Evolutionary conservation across 129 eudicot species (phyloP), one percentile per base, ranked within the genome.

Genomic region (Chrysanthemum seticuspe): DNA sequence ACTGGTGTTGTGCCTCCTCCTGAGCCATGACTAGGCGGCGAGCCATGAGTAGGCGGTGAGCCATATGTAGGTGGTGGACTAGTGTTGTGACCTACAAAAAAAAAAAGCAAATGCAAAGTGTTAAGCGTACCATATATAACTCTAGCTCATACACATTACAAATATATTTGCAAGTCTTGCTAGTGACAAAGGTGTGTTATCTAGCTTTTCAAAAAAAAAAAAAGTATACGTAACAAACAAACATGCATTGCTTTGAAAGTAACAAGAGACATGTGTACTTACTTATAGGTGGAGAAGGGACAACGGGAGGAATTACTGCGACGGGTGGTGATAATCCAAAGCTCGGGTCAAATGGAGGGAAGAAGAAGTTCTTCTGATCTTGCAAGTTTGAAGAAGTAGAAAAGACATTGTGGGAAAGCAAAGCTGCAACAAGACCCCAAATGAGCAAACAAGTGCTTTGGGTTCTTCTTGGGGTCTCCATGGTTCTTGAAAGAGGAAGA

Each of bases 331-430:
- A 85, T 48, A 68, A 66, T 61, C 64, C 80, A 3, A 69, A 11
- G 74, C 54, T 45, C 0, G 89, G 91, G 84, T 40, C 45, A 40
- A 82, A 29, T 4, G 84, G 85, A 59, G 92, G 75, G 34, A 77
- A 36, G 71, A 50, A 85, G 79, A 78, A 81, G 87, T 57, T 87
- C 80, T 90, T 87, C 70, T 87, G 84, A 71, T 85, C 85, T 16
- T 73, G 74, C 57, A 87, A 72, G 15, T 80, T 16, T 9, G 91
- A 86, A n/a, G 71, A 29, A 50, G 63, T 88, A 29, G 80, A 83
- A 14, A 11, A 57, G 11, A 75, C 70, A 74, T 68, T 73, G 13
- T 79, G 84, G 45, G 84, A 81, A 67, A 90, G 73, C 80, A 87
- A 45, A 54, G 81, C 82, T 73, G 85, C 82, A 62, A 83, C 58